Evolutionary conservation across 805 yeast genomes (phyloP).

Genomic region (Candida koratica): DNA sequence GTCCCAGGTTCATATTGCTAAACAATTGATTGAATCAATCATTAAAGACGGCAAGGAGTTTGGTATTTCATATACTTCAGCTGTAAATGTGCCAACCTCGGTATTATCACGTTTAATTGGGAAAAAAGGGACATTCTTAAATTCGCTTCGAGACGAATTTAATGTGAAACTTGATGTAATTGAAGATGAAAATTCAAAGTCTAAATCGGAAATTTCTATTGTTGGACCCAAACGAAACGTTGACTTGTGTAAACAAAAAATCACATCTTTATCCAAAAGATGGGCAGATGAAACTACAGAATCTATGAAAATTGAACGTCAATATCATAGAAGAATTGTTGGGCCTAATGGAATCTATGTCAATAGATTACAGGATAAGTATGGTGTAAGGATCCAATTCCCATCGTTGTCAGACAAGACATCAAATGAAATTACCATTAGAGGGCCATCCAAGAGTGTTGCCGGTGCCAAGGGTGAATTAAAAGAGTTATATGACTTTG

Average conservation of each 20-base stretch:
- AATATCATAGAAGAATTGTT: slow-evolving; percentile 75
- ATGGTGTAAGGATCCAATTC: slow-evolving; percentile 75
- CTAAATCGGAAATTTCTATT: slow-evolving; percentile 50
- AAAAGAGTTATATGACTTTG: slow-evolving; percentile 77
- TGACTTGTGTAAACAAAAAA: slow-evolving; percentile 61
- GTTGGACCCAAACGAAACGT: slow-evolving; percentile 79
- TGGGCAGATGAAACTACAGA: slow-evolving; percentile 78
- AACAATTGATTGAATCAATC: slow-evolving; percentile 48
- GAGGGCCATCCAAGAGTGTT: slow-evolving; percentile 90
- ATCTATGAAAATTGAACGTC: slow-evolving; percentile 65
- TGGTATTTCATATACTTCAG: slow-evolving; percentile 42
- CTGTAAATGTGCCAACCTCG: slow-evolving; percentile 60
- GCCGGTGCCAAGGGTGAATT: slow-evolving; percentile 79
- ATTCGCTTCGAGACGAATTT: slow-evolving; percentile 63
- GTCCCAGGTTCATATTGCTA: slow-evolving; percentile 53
- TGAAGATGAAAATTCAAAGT: slow-evolving; percentile 29
- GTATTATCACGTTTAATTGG: slow-evolving; percentile 84
- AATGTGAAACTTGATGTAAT: slow-evolving; percentile 75
- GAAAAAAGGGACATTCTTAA: slow-evolving; percentile 74
- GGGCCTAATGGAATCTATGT: slow-evolving; percentile 82
- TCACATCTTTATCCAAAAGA: slow-evolving; percentile 57
- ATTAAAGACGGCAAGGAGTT: slow-evolving; percentile 54
- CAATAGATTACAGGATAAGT: slow-evolving; percentile 81
- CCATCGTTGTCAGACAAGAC: slow-evolving; percentile 36
- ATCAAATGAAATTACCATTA: slow-evolving; percentile 57